A percentile compares a stretch with the other conserved stretches of the same genome.
Conservation (phyloP, 192 early-diverging fungal genomes). For the Geranomyces variabilis region DNA sequence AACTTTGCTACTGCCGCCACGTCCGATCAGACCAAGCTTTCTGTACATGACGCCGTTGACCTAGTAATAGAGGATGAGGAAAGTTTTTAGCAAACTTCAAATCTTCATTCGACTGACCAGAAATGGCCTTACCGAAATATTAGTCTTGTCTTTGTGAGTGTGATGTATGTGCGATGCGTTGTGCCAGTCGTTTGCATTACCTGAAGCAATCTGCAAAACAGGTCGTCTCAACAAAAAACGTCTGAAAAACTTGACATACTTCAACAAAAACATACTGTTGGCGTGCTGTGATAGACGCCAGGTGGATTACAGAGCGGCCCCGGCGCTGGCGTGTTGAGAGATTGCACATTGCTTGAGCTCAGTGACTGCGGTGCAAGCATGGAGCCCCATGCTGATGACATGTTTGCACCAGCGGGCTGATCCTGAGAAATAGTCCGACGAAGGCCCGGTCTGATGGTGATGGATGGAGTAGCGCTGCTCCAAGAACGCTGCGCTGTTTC, state of each 20-base stretch:
- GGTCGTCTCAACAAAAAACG: too few relatives aligned
- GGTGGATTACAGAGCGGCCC: too few relatives aligned
- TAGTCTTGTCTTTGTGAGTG: conserved; percentile 12
- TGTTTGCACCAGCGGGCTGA: background rate
- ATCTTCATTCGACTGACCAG: background rate
- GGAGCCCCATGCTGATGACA: background rate
- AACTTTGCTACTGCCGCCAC: conserved; percentile 88
- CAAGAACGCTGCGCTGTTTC: background rate
- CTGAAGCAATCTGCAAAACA: background rate
- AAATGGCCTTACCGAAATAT: background rate
- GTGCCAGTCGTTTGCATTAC: conserved; percentile 13
- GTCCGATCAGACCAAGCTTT: conserved; percentile 63
- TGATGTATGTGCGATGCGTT: background rate
- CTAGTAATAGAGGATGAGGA: background rate
- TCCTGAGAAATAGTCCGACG: conserved; percentile 1
- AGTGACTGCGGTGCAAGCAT: too few relatives aligned
- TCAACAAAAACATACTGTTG: background rate
- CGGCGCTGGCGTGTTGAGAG: too few relatives aligned
- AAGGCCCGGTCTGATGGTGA: conserved; percentile 1
- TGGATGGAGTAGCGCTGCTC: conserved; percentile 5
- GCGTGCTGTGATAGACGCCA: conserved; percentile 1
- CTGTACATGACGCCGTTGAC: conserved; percentile 48
- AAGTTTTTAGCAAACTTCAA: too few relatives aligned
- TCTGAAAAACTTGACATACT: too few relatives aligned
- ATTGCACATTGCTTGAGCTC: too few relatives aligned